Evolutionary conservation across 192 early-diverging fungal genomes (phyloP).

Genomic region (Coemansia sp.): DNA sequence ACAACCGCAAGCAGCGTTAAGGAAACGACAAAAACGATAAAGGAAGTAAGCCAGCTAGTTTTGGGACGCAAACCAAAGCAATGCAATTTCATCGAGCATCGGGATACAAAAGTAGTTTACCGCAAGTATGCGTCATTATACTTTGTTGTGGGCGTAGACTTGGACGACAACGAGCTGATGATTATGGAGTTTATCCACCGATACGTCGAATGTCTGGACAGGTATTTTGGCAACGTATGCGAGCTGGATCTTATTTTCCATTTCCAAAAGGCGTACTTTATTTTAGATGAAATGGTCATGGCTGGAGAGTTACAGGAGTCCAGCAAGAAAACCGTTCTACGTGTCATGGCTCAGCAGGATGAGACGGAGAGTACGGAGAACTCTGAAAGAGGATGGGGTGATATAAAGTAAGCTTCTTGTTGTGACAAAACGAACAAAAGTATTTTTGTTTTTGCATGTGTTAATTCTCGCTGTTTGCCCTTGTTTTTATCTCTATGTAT

Average conservation of each 20-base stretch:
- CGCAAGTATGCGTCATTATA: conserved; percentile 92
- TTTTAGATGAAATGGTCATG: conserved; percentile 83
- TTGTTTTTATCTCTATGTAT: background rate
- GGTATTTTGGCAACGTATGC: conserved; percentile 94
- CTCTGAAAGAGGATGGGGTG: conserved; percentile 63
- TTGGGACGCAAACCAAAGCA: conserved; percentile 86
- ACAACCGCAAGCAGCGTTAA: conserved; percentile 64
- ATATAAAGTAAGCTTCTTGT: conserved; percentile 43
- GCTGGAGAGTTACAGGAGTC: conserved; percentile 95
- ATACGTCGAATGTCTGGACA: conserved; percentile 96
- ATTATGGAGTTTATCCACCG: conserved; percentile 96
- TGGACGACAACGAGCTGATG: conserved; percentile 92
- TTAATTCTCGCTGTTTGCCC: background rate
- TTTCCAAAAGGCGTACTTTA: conserved; percentile 91
- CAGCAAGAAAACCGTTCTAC: conserved; percentile 78
- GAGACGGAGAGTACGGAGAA: conserved; percentile 73
- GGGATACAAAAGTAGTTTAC: conserved; percentile 83
- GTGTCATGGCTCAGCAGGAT: conserved; percentile 74
- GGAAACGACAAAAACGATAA: conserved; percentile 92
- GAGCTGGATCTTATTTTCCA: conserved; percentile 98
- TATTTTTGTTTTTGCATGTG: background rate
- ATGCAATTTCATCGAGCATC: conserved; percentile 99
- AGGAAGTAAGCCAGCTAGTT: conserved; percentile 90
- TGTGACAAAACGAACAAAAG: too few species aligned
- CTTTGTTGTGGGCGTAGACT: conserved; percentile 93